These are phyloP conservation scores for Wallacemonas collosoma DNA, from an alignment of 208 protist genomes.

Conservation along the genomic window DNA sequence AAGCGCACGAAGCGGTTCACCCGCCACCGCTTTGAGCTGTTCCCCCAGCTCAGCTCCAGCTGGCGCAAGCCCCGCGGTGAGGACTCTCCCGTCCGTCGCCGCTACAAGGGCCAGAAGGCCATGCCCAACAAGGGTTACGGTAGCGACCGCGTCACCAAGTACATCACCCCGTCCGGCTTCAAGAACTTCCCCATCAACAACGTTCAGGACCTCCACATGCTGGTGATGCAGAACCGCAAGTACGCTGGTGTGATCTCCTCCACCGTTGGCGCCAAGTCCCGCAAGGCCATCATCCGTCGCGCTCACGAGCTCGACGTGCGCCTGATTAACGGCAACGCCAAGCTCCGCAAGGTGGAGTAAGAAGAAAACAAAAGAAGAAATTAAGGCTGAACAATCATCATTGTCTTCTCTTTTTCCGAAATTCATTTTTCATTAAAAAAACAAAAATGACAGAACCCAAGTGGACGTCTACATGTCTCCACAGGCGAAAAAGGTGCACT, in stretches of 20 bases:
- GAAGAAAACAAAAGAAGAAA: slow-evolving; percentile 6
- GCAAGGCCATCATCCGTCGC: slow-evolving; percentile 97
- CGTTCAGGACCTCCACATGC: slow-evolving; percentile 98
- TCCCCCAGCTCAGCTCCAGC: slow-evolving; percentile 92
- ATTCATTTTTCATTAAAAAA: slow-evolving; percentile 21
- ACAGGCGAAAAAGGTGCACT: background rate
- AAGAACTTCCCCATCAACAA: slow-evolving; percentile 97
- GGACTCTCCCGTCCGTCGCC: slow-evolving; percentile 97
- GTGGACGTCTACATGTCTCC: background rate
- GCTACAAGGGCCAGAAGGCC: slow-evolving; percentile 96
- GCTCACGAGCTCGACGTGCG: slow-evolving; percentile 99
- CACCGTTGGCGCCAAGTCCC: slow-evolving; percentile 94
- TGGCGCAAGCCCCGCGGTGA: slow-evolving; percentile 99
- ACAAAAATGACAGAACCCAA: background rate
- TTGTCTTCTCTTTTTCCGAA: slow-evolving; percentile 23
- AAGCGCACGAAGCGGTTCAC: slow-evolving; percentile 98
- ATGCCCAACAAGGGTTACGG: slow-evolving; percentile 99
- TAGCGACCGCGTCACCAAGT: slow-evolving; percentile 96
- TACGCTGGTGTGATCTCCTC: slow-evolving; percentile 98
- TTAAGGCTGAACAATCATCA: slow-evolving; percentile 7
- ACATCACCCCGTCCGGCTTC: slow-evolving; percentile 97
- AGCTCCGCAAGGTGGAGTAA: slow-evolving; percentile 92
- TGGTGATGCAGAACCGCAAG: slow-evolving; percentile 99
- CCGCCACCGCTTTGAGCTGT: slow-evolving; percentile 95
- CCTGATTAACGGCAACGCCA: slow-evolving; percentile 95